Percentiles rank a stretch among this genome's conserved stretches.
These are phyloP conservation scores for Wickerhamomyces ciferrii DNA, from an alignment of 805 yeast genomes.

Conservation along the genomic window DNA sequence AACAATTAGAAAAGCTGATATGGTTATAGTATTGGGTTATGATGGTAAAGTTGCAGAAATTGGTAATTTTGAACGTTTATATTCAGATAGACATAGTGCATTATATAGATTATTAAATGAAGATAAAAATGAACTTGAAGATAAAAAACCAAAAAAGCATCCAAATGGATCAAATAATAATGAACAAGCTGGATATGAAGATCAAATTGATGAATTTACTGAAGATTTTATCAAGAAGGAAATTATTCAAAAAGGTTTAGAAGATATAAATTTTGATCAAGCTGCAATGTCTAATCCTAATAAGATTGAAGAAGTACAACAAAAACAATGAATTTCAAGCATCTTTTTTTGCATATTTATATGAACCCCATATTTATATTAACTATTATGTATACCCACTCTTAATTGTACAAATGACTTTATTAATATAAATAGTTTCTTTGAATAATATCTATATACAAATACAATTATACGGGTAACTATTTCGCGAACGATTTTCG, in stretches of 20 bases:
- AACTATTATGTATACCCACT: too few relatives aligned
- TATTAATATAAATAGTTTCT: too few relatives aligned
- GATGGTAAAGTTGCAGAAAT: slow-evolving; percentile 79
- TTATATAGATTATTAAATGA: slow-evolving; percentile 33
- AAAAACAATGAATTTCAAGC: background rate
- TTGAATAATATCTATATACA: too few relatives aligned
- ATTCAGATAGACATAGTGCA: slow-evolving; percentile 36
- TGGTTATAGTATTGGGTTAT: slow-evolving; percentile 75
- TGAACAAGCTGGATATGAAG: background rate
- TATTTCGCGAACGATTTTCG: too few relatives aligned
- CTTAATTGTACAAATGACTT: too few relatives aligned
- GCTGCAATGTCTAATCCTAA: background rate
- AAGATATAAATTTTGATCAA: slow-evolving; percentile 13
- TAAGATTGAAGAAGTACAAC: background rate
- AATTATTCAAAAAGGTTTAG: slow-evolving; percentile 14
- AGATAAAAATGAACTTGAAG: slow-evolving; percentile 15
- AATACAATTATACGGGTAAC: too few relatives aligned
- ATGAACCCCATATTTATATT: too few relatives aligned
- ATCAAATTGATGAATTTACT: slow-evolving; percentile 3
- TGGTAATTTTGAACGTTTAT: slow-evolving; percentile 58
- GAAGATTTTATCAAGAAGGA: slow-evolving; percentile 21
- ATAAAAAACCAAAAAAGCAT: slow-evolving; percentile 4
- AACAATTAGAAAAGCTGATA: slow-evolving; percentile 82
- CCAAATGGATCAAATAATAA: slow-evolving; percentile 3
- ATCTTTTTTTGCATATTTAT: too few relatives aligned